Evolutionary conservation across 2,329 filamentous ascomycete genomes (phyloP).

Genomic region (Fusarium lateritium): DNA sequence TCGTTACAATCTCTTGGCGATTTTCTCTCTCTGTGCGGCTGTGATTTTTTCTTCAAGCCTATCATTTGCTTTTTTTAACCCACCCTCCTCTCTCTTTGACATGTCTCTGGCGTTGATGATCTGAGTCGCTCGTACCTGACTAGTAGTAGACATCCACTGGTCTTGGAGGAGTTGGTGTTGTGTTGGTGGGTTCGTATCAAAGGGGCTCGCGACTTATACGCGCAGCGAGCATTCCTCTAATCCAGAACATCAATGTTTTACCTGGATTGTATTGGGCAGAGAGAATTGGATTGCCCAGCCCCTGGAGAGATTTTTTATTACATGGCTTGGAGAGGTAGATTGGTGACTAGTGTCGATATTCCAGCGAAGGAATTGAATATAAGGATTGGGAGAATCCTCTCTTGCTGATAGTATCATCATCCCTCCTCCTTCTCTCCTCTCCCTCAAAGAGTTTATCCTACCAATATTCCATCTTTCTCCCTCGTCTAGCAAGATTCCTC

Average conservation of each 20-base stretch:
- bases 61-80: constrained; percentile 17
- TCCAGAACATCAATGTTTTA: constrained; percentile 41
- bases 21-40: not conserved
- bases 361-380: constrained; percentile 43
- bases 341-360: constrained; percentile 17
- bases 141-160: constrained; percentile 6
- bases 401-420: constrained; percentile 27
- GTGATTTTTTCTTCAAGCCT: constrained; percentile 29
- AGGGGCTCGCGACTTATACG: constrained; percentile 42
- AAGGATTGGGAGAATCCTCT: constrained; percentile 41
- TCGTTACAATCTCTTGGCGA: constrained; percentile 33
- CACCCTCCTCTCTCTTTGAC: constrained; percentile 2
- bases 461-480: constrained; percentile 28
- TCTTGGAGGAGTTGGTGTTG: not conserved
- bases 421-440: constrained; percentile 20
- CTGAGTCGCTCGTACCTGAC: constrained; percentile 41
- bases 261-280: constrained; percentile 5
- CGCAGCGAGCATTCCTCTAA: constrained; percentile 40
- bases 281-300: constrained; percentile 28
- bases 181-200: constrained; percentile 20
- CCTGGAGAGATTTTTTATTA: constrained; percentile 36
- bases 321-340: constrained; percentile 31
- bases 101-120: constrained; percentile 30
- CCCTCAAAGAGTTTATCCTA: constrained; percentile 24
- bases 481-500: constrained; percentile 3